phyloP scores from a whole-genome alignment of 345 rosid species.

The Citrus trifoliata region DNA sequence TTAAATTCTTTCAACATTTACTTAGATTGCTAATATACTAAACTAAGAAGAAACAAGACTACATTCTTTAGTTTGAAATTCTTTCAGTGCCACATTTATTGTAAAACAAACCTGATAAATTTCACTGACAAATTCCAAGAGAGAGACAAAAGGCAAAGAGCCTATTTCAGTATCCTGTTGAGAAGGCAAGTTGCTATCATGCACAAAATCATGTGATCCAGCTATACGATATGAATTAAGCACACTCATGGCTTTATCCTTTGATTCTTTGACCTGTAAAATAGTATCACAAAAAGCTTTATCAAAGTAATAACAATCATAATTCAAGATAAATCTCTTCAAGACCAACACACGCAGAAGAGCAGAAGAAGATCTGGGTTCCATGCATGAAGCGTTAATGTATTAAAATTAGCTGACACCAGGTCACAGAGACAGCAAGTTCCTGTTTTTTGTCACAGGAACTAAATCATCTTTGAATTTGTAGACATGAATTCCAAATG shows the following conservation, averaged over 20 bases:
- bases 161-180: constrained; percentile 46
- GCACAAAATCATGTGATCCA: constrained; percentile 46
- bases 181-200: constrained; percentile 49
- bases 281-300: constrained; percentile 8
- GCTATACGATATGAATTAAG: constrained; percentile 59
- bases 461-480: neutral
- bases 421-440: neutral
- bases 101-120: constrained; percentile 69
- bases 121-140: constrained; percentile 90
- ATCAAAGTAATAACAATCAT: constrained; percentile 6
- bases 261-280: constrained; percentile 78
- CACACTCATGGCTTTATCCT: constrained; percentile 80
- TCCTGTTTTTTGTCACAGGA: neutral
- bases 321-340: neutral
- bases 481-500: neutral
- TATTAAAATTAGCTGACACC: neutral
- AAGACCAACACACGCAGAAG: neutral
- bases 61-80: neutral
- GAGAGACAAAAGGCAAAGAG: constrained; percentile 66
- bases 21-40: neutral
- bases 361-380: neutral
- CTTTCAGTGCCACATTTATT: neutral
- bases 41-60: neutral
- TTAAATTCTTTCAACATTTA: constrained; percentile 1
- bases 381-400: neutral